Evolutionary conservation across 2,329 filamentous ascomycete genomes (phyloP), one percentile per base, ranked within the genome.

Genomic region (Claviceps maximensis): DNA sequence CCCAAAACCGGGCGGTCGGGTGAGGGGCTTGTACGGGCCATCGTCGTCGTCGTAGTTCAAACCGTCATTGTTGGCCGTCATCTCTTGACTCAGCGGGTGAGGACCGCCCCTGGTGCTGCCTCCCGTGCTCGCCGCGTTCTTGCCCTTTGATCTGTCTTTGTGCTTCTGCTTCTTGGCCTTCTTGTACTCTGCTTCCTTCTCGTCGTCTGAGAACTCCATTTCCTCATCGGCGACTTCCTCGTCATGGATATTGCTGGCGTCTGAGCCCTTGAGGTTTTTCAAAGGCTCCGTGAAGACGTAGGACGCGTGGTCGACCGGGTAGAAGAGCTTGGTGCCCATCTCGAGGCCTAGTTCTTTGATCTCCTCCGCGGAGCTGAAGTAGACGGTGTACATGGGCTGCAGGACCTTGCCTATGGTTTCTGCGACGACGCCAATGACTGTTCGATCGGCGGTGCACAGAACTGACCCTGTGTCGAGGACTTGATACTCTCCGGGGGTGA

Each of bases 191-290:
- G 86, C 85, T 68, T 98, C 93, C 60, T 87, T 86, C 69, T 98
- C 93, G 62, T 98, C 93, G 60, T 98, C 93, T 0, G 91, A 96
- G 66, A 97, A 97, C 64, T 97, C 93, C 60, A 89, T 79, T 65
- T 97, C 91, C 40, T 95, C 87, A 33, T 86, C 84, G 17, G 72
- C 82, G 8, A 89, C 78, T 70, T 97, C 91, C 67, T 98, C 93
- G 60, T 97, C 93, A 67, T 95, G 86, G 52, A 95, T 77, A 65
- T 97, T 97, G 50, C 89, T 95, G 9, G 93, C 91, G 67, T 98
- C 93, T 10, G 89, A 93, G 55, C 89, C 89, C 70, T 95, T 97
- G 62, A 86, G 66, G 51, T 76, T 78, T 67, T 85, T 86, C 54
- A 97, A 73, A 7, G 84, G 82, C 65, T 93, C 80, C 0, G 91